Conservation (phyloP, 306 rosid species). For the Luffa acutangula region DNA sequence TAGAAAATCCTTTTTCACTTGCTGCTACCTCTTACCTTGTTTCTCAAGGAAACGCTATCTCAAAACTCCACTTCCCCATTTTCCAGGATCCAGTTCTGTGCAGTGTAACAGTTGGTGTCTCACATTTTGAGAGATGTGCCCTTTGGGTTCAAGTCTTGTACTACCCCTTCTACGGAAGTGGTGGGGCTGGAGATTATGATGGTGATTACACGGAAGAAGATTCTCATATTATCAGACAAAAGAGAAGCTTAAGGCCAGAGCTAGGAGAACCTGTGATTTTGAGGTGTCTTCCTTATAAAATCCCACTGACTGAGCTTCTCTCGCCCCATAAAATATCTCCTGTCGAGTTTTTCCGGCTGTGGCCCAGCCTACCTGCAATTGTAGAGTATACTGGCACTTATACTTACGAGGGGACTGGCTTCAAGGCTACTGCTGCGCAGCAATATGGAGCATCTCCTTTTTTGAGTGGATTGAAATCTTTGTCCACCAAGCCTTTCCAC, state of each 20-base stretch:
- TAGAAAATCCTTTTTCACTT: neutral
- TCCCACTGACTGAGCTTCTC: slow-evolving; percentile 88
- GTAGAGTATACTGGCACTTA: slow-evolving; percentile 92
- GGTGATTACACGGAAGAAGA: slow-evolving; percentile 96
- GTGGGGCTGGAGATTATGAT: slow-evolving; percentile 80
- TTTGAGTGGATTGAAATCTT: slow-evolving; percentile 87
- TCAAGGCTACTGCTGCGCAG: slow-evolving; percentile 96
- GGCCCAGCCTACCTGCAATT: slow-evolving; percentile 97
- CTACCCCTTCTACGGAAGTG: slow-evolving; percentile 94
- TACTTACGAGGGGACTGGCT: slow-evolving; percentile 96
- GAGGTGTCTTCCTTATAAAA: slow-evolving; percentile 94
- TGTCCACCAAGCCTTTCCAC: slow-evolving; percentile 93
- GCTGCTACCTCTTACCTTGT: neutral
- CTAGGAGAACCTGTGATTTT: slow-evolving; percentile 92
- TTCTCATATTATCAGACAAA: slow-evolving; percentile 82
- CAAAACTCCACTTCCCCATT: slow-evolving; percentile 18
- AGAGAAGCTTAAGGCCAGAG: slow-evolving; percentile 93
- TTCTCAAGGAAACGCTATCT: slow-evolving; percentile 10
- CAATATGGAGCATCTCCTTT: slow-evolving; percentile 95
- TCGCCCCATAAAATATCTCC: slow-evolving; percentile 88
- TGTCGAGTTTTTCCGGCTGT: slow-evolving; percentile 88
- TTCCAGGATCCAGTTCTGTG: slow-evolving; percentile 83
- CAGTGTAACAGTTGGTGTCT: slow-evolving; percentile 95
- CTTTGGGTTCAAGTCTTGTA: slow-evolving; percentile 97
- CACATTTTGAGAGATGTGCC: slow-evolving; percentile 92